A percentile compares a stretch with the other conserved stretches of the same genome.
Conservation (phyloP, 768 basidiomycete genomes). For the Kwoniella botswanensis region DNA sequence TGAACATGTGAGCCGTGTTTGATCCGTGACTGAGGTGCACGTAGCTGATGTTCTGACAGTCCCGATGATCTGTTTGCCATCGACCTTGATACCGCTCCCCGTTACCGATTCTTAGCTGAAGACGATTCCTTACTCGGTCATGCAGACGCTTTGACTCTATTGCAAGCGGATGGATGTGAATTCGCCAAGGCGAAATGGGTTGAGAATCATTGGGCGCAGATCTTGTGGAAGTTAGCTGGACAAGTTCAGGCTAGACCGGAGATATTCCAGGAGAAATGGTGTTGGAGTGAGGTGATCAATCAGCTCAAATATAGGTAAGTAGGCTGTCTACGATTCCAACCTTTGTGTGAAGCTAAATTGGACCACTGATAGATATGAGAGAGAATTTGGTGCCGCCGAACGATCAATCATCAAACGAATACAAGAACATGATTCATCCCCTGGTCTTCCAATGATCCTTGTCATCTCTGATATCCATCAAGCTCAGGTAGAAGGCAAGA, state of each 20-base stretch:
- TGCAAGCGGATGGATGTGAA: constrained; percentile 60
- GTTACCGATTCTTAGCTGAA: constrained; percentile 40
- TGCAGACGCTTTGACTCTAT: constrained; percentile 26
- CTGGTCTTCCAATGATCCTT: constrained; percentile 79
- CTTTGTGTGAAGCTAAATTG: background rate
- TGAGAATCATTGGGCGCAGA: constrained; percentile 84
- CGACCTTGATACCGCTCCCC: constrained; percentile 31
- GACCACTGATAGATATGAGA: constrained; percentile 71
- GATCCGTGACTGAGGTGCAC: background rate
- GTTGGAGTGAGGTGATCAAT: constrained; percentile 76
- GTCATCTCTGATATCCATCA: constrained; percentile 73
- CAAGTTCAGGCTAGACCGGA: constrained; percentile 76
- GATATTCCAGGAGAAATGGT: constrained; percentile 70
- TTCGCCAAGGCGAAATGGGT: constrained; percentile 82
- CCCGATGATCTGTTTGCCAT: constrained; percentile 47
- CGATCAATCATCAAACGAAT: constrained; percentile 83
- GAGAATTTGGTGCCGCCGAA: constrained; percentile 75
- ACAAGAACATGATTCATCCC: constrained; percentile 78
- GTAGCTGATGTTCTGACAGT: constrained; percentile 23
- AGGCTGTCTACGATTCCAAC: background rate
- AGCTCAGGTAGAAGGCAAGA: constrained; percentile 38
- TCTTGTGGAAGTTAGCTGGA: constrained; percentile 94
- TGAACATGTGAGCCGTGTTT: constrained; percentile 39
- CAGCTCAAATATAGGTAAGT: constrained; percentile 85
- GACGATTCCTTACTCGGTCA: constrained; percentile 25